Conservation (phyloP, 495 filamentous ascomycete species). For the Talaromyces trachyspermus region DNA sequence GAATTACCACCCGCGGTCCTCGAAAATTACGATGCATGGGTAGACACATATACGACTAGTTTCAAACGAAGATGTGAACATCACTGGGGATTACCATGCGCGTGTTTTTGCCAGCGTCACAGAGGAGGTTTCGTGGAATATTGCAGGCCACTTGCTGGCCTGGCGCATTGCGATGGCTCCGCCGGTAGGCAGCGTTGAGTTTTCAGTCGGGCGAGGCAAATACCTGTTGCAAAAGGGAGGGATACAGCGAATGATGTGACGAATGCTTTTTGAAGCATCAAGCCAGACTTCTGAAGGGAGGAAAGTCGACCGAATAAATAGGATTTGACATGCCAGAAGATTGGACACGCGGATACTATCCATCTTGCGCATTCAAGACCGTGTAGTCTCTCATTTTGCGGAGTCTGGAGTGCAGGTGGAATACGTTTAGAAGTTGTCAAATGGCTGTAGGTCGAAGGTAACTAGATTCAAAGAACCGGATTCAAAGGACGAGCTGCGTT, state of each 20-base stretch:
- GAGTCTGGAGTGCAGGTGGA: no score
- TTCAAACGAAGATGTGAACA: conserved; percentile 12
- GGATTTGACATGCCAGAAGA: no score
- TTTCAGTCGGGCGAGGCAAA: conserved; percentile 5
- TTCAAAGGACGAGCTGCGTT: no score
- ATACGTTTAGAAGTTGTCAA: no score
- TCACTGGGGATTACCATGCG: conserved; percentile 5
- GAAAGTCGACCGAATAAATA: conserved; percentile 36
- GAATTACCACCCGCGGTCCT: conserved; percentile 9
- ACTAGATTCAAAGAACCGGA: no score
- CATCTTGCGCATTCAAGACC: no score
- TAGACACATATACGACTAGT: conserved; percentile 12
- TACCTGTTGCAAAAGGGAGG: conserved; percentile 11
- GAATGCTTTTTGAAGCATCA: conserved; percentile 13
- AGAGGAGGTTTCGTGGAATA: conserved; percentile 18
- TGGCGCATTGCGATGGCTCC: conserved; percentile 19
- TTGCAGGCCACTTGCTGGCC: conserved; percentile 18
- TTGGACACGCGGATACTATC: no score
- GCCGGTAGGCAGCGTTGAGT: conserved; percentile 13
- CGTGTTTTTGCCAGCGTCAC: conserved; percentile 7
- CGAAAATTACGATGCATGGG: conserved; percentile 15
- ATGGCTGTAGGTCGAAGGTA: no score
- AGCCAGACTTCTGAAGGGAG: conserved; percentile 7
- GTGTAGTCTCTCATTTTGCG: no score
- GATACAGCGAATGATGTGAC: conserved; percentile 8